Conservation (phyloP, 305 asterid species). For the Striga hermonthica region DNA sequence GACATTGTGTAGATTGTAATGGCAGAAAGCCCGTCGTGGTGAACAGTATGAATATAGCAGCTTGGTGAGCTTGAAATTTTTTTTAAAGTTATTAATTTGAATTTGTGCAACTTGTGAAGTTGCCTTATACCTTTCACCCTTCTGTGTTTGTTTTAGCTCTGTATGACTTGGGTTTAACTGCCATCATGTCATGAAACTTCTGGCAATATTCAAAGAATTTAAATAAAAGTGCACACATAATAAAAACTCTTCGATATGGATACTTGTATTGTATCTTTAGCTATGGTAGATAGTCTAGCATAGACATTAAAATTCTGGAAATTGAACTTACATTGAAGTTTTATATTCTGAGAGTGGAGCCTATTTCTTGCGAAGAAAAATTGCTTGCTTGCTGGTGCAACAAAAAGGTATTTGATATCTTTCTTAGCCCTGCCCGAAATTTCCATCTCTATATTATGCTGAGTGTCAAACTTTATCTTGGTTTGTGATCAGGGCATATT, state of each 20-base stretch:
- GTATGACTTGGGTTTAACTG: constrained; percentile 7
- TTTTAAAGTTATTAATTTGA: neutral
- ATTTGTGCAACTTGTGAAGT: neutral
- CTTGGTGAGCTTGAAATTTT: constrained; percentile 42
- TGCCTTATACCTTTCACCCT: constrained; percentile 9
- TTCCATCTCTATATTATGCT: constrained; percentile 11
- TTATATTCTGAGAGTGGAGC: constrained; percentile 18
- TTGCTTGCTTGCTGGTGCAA: constrained; percentile 3
- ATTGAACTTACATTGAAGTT: neutral
- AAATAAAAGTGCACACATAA: too few relatives aligned
- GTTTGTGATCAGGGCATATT: constrained; percentile 15
- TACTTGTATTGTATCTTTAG: too few relatives aligned
- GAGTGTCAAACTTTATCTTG: constrained; percentile 12
- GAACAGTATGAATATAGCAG: constrained; percentile 47
- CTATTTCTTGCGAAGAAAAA: constrained; percentile 3
- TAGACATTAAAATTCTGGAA: neutral
- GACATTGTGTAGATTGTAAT: constrained; percentile 33
- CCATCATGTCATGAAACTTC: constrained; percentile 25
- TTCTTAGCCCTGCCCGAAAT: constrained; percentile 1
- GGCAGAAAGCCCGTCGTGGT: constrained; percentile 36
- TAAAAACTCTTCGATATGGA: too few relatives aligned
- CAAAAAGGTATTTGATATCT: neutral
- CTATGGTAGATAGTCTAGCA: too few relatives aligned
- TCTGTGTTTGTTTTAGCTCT: too few relatives aligned
- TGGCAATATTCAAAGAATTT: constrained; percentile 14